These are phyloP conservation scores for Syzygium aqueum DNA, from an alignment of 345 rosid genomes.

Conservation along the genomic window DNA sequence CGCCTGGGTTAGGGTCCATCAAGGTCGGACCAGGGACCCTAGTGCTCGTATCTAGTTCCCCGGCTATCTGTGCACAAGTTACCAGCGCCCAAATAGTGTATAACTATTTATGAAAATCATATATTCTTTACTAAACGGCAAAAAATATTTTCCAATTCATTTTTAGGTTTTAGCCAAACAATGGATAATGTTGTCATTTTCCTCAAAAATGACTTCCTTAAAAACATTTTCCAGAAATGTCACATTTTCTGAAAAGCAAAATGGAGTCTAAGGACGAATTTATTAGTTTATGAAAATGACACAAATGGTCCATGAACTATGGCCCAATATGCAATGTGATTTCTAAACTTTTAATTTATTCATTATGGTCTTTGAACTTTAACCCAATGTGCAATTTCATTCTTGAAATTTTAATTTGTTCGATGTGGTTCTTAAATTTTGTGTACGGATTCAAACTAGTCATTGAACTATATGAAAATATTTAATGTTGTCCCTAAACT, in stretches of 20 bases:
- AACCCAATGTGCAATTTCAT: too few relatives aligned
- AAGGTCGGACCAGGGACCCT: fast-evolving
- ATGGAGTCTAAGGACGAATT: not conserved
- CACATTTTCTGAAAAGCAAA: fast-evolving
- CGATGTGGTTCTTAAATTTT: too few relatives aligned
- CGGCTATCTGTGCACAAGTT: fast-evolving
- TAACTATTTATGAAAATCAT: not conserved
- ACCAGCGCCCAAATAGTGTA: not conserved
- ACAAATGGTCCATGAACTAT: too few relatives aligned
- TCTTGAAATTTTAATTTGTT: too few relatives aligned
- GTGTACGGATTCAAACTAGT: too few relatives aligned
- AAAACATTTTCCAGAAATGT: too few relatives aligned
- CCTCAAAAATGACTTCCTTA: fast-evolving
- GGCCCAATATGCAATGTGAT: too few relatives aligned
- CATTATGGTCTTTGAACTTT: too few relatives aligned
- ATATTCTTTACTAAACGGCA: not conserved
- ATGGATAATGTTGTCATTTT: not conserved
- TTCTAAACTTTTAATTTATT: too few relatives aligned
- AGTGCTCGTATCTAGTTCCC: fast-evolving
- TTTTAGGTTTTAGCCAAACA: not conserved
- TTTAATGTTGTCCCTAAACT: too few relatives aligned
- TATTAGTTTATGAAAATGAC: not conserved
- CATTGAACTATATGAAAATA: too few relatives aligned
- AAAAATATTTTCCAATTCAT: too few relatives aligned
- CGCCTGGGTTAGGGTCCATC: fast-evolving